A percentile compares a stretch with the other conserved stretches of the same genome.
These are phyloP conservation scores for Pestalotiopsis sp. DNA, from an alignment of 2,329 filamentous ascomycete genomes.

Conservation along the genomic window DNA sequence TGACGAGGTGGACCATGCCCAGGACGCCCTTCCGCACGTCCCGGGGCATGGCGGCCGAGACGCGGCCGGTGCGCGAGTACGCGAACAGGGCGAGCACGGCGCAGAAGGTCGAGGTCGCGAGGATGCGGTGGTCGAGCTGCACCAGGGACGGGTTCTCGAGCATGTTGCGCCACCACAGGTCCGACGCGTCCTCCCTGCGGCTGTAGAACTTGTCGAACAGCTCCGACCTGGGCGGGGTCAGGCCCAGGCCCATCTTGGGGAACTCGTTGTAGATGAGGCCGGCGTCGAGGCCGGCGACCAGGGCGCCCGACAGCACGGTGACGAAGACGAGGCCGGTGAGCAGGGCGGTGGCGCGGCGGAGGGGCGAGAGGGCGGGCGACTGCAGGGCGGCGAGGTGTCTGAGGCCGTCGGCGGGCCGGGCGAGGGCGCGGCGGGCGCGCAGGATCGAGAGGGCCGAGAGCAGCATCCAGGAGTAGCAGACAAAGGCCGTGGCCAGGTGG, in stretches of 20 bases:
- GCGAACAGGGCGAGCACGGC: slow-evolving; percentile 77
- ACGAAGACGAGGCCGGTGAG: slow-evolving; percentile 79
- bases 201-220: slow-evolving; percentile 87
- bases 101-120: slow-evolving; percentile 87
- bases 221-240: slow-evolving; percentile 80
- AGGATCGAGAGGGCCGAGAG: slow-evolving; percentile 85
- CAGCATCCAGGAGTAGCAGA: slow-evolving; percentile 94
- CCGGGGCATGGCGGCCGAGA: slow-evolving; percentile 61
- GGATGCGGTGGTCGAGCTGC: slow-evolving; percentile 91
- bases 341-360: slow-evolving; percentile 73
- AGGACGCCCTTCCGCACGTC: slow-evolving; percentile 70
- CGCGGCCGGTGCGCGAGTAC: slow-evolving; percentile 71
- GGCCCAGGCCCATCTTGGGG: slow-evolving; percentile 86
- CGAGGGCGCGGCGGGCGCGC: slow-evolving; percentile 72
- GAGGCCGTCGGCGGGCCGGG: slow-evolving; percentile 64
- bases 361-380: slow-evolving; percentile 68
- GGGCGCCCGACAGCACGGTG: slow-evolving; percentile 89
- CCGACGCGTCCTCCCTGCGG: slow-evolving; percentile 74
- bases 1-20: slow-evolving; percentile 82
- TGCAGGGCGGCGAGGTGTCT: slow-evolving; percentile 64
- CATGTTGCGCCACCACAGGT: slow-evolving; percentile 96
- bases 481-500: slow-evolving; percentile 87
- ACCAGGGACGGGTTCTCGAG: slow-evolving; percentile 96
- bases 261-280: slow-evolving; percentile 99
- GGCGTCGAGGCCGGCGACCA: slow-evolving; percentile 93